phyloP scores from a whole-genome alignment of 306 rosid species.

The Oxytropis ochrocephala region DNA sequence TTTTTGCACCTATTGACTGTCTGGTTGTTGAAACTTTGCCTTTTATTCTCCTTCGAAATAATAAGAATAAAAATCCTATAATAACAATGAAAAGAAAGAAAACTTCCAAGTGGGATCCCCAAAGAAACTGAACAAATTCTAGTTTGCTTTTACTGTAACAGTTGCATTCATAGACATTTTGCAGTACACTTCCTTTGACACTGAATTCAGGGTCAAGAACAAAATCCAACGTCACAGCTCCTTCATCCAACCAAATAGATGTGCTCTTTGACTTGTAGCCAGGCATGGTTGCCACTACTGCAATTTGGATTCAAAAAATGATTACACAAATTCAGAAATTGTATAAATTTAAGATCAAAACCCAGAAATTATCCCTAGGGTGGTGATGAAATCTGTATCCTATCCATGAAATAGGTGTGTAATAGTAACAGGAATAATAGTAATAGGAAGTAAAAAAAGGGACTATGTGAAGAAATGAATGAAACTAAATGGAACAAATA shows the following conservation, averaged over 20 bases:
- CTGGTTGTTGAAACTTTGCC: slow-evolving; percentile 40
- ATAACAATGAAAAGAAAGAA: slow-evolving; percentile 40
- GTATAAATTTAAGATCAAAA: not conserved
- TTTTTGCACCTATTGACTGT: slow-evolving; percentile 37
- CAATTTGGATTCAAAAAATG: slow-evolving; percentile 25
- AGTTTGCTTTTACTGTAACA: slow-evolving; percentile 33
- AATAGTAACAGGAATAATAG: not conserved
- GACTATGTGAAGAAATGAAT: not conserved
- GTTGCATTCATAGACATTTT: slow-evolving; percentile 44
- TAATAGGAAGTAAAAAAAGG: not conserved
- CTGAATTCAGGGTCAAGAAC: slow-evolving; percentile 62
- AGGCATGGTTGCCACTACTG: slow-evolving; percentile 63
- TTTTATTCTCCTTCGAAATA: slow-evolving; percentile 49
- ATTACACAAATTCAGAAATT: not conserved
- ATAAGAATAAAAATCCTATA: slow-evolving; percentile 52
- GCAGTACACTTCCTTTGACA: slow-evolving; percentile 31
- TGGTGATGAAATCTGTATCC: not conserved
- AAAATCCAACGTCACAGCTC: slow-evolving; percentile 68
- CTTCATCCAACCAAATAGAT: slow-evolving; percentile 61
- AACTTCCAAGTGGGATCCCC: slow-evolving; percentile 47
- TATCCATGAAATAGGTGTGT: not conserved
- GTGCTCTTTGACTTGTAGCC: slow-evolving; percentile 81
- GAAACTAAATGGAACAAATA: no score
- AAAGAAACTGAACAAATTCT: slow-evolving; percentile 35
- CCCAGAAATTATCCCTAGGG: not conserved